Evolutionary conservation across 169 alveolate genomes (phyloP), one percentile per base, ranked within the genome.

Genomic region (Cytauxzoon felis): DNA sequence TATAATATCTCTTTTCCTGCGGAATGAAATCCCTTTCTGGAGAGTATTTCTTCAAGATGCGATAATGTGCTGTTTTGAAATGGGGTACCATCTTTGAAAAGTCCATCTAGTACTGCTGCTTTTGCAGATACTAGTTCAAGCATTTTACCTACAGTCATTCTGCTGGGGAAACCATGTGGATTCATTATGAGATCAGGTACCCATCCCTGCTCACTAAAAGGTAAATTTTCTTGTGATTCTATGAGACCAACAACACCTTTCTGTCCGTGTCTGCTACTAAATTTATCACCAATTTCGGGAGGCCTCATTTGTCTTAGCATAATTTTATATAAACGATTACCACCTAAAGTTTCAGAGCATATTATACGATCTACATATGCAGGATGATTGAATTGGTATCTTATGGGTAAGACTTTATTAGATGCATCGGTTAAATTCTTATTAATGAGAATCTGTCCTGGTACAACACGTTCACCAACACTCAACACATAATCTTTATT

Each of bases 91-190:
- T 98, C 95, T 80, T 93, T 95, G 54, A 84, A 90, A 59, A 88
- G 87, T 21, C 99, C 99, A 58, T 90, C 91, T 19, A 93, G 56
- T 16, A 95, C 97, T 24, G 99, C 98, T 5, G 98, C 88, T 81
- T 98, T 96, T 41, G 98, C 92, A 19, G 98, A 96, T 0, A 97
- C 92, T 32, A 95, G 88, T 81, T 97, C 99, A 50, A 96, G 90
- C 89, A 97, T 75, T 87, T 98, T 97, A 19, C 99, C 99, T 48
- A 98, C 99, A 16, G 99, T 98, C 99, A 98, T 98, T 72, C 99
- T 92, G 18, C 99, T 95, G 9, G 99, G 99, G 81, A 96, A 97
- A 4, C 99, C 99, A 86, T 97, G 99, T 18, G 99, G 99, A 82
- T 98, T 98, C 99, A 98, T 97, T 79, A 98, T 95, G 43, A 98